Evolutionary conservation across 2,329 filamentous ascomycete genomes (phyloP), one percentile per base, ranked within the genome.

Genomic region (Arthroderma sp.): DNA sequence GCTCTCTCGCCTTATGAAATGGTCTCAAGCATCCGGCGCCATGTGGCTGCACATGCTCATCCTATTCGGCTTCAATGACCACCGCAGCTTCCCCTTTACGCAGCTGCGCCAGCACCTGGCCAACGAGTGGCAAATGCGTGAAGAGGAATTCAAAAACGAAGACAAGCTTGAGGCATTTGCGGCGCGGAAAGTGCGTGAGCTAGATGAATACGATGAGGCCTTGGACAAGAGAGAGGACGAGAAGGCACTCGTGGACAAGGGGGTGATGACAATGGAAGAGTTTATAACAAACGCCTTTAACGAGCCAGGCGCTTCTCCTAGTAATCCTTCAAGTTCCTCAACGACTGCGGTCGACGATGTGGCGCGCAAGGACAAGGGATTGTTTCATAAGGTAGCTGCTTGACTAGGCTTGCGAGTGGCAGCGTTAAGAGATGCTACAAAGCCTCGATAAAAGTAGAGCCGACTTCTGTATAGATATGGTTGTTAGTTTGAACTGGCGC

Each of bases 1-100:
- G 43, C 51, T 62, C 42, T 63, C 59, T 3, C 52, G 48, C 34
- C 55, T 65, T 15, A 50, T 63, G 11, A 58, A 55, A 42, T 60
- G 57, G 56, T 63, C 57, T 0, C 51, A 57, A 48, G 37, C 49
- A 6, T 62, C 60, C 6, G 59, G 60, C 28, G 58, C 56, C 28
- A 63, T 64, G 57, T 62, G 58, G 60, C 41, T 62, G 31, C 56
- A 63, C 48, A 61, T 63, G 53, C 52, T 62, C 5, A 52, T 63
- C 11, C 56, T 49, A 33, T 53, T 49, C 44, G 58, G 58, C 36
- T 61, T 63, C 29, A 61, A 58, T 33, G 54, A 61, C 45, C 44
- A 54, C 33, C 39, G 43, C 11, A 59, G 49, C 42, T 61, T 62
- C 52, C 56, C 59, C 32, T 61, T 60, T 47, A 55, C 48, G 5